Evolutionary conservation across 345 rosid genomes (phyloP).

Genomic region (Syzygium oleosum): DNA sequence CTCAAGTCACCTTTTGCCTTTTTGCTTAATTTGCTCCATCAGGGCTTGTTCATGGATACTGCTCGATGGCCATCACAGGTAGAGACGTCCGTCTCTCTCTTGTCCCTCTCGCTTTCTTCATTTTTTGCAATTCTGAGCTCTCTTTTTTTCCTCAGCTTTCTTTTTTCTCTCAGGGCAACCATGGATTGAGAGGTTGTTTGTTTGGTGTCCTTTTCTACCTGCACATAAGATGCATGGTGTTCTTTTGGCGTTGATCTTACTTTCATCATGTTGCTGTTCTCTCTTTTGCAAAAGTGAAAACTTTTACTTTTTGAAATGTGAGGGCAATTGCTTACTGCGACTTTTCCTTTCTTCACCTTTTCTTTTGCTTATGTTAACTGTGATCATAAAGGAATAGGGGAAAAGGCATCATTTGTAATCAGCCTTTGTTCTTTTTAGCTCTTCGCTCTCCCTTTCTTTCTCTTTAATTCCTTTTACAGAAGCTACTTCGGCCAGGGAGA

Average conservation of each 20-base stretch:
- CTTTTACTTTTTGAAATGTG: not conserved
- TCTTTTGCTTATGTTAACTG: not conserved
- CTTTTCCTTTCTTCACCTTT: not conserved
- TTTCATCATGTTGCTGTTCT: not conserved
- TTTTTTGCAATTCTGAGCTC: not conserved
- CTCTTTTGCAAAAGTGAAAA: not conserved
- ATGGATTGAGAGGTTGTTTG: not conserved
- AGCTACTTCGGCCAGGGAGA: not conserved
- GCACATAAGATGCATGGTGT: not conserved
- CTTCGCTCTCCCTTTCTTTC: not conserved
- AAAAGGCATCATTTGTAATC: not conserved
- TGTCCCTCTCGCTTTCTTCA: not conserved
- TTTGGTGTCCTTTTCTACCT: not conserved
- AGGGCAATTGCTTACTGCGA: not conserved
- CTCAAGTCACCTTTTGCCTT: not conserved
- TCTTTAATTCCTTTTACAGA: not conserved
- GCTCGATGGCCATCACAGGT: conserved; percentile 88
- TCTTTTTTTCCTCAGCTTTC: not conserved
- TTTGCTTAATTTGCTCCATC: not conserved
- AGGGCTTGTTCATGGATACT: conserved; percentile 72
- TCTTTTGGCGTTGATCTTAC: not conserved
- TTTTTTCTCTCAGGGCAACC: not conserved
- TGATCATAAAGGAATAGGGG: not conserved
- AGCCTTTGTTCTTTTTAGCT: not conserved
- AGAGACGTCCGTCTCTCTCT: not conserved